Evolutionary conservation across 148 eudicot species (phyloP).

Genomic region (Rhododendron kiyosumense): DNA sequence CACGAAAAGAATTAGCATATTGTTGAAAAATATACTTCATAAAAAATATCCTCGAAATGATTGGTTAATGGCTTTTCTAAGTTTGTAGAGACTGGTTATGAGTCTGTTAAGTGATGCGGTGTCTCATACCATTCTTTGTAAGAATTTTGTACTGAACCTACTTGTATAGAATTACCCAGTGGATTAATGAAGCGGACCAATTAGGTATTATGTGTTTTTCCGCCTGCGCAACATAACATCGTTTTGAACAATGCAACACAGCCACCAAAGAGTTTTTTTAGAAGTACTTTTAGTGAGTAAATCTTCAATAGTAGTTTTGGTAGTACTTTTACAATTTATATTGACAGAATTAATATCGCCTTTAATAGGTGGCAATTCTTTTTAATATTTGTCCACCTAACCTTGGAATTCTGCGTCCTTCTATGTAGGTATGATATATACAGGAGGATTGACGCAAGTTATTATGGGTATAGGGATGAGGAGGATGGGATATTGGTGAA

Average conservation of each 20-base stretch:
- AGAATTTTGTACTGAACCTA: background rate
- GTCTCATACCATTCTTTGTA: background rate
- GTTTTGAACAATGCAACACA: background rate
- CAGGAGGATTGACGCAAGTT: slow-evolving; percentile 80
- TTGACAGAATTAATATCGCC: background rate
- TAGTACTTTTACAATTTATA: too few relatives aligned
- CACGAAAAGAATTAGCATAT: background rate
- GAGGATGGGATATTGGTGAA: slow-evolving; percentile 83
- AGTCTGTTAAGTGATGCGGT: background rate
- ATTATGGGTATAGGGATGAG: slow-evolving; percentile 87
- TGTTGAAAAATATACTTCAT: too few relatives aligned
- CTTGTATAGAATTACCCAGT: background rate
- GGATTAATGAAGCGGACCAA: background rate
- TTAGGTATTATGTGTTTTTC: background rate
- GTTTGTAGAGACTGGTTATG: background rate
- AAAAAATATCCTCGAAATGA: too few relatives aligned
- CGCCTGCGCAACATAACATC: background rate
- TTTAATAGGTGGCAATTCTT: background rate
- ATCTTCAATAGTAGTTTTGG: background rate
- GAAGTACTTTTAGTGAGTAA: background rate
- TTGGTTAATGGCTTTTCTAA: too few relatives aligned
- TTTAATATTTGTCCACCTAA: background rate
- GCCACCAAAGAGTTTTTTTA: background rate
- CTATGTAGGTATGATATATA: slow-evolving; percentile 67
- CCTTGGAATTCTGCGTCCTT: background rate